These are phyloP conservation scores for Bipolaris victoriae DNA, from an alignment of 2,329 filamentous ascomycete species.

Conservation along the genomic window DNA sequence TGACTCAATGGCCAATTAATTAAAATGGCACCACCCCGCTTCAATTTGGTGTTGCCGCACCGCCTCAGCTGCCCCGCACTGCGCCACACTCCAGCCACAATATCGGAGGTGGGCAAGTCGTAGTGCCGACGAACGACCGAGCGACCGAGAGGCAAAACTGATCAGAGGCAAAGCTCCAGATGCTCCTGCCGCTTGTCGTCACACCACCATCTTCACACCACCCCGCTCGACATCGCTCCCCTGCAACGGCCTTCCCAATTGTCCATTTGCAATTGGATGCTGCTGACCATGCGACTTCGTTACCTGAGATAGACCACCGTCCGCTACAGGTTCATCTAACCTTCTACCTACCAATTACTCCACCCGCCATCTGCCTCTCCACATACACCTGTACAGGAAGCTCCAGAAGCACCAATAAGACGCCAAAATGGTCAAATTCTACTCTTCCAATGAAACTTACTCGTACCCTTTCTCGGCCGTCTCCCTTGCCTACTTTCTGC, in stretches of 20 bases:
- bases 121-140: conserved; percentile 5
- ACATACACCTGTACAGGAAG: neutral
- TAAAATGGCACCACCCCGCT: neutral
- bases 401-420: neutral
- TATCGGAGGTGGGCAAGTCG: conserved; percentile 10
- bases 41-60: conserved; percentile 3
- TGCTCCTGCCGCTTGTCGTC: conserved; percentile 20
- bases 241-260: conserved; percentile 17
- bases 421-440: conserved; percentile 58
- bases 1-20: conserved; percentile 9
- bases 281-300: conserved; percentile 38
- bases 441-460: conserved; percentile 69
- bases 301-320: conserved; percentile 33
- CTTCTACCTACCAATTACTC: conserved; percentile 15
- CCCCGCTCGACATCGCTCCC: conserved; percentile 9
- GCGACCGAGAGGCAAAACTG: conserved; percentile 34
- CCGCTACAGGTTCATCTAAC: conserved; percentile 26
- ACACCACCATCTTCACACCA: conserved; percentile 23
- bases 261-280: conserved; percentile 28
- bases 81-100: conserved; percentile 25
- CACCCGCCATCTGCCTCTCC: neutral
- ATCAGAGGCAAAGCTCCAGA: conserved; percentile 31
- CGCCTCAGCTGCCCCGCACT: conserved; percentile 20
- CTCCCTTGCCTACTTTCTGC: conserved; percentile 86
- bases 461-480: conserved; percentile 83